These are phyloP conservation scores for Agaricus subrufescens DNA, from an alignment of 768 basidiomycete species.

Conservation along the genomic window DNA sequence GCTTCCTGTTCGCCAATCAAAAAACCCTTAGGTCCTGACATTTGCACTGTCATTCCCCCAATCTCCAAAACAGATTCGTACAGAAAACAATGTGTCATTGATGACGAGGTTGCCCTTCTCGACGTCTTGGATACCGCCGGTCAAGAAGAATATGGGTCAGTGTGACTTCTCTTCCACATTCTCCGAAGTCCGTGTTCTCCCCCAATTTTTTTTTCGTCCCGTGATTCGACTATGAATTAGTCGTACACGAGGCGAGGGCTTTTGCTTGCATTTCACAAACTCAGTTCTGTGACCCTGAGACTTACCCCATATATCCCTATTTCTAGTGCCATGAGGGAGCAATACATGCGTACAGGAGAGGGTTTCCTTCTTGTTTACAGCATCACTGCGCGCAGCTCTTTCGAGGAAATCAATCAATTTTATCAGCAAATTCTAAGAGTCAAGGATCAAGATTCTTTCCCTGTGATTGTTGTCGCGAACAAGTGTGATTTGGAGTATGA, in stretches of 20 bases:
- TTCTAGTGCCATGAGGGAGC: conserved; percentile 92
- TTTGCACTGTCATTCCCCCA: neutral
- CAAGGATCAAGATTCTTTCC: conserved; percentile 94
- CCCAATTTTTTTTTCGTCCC: conserved; percentile 9
- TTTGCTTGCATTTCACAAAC: neutral
- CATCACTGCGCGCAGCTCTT: conserved; percentile 96
- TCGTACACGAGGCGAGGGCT: conserved; percentile 16
- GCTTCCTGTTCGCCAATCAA: conserved; percentile 12
- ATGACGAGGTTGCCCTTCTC: conserved; percentile 96
- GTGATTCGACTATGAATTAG: neutral
- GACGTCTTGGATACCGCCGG: conserved; percentile 98
- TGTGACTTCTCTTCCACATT: conserved; percentile 13
- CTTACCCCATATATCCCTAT: conserved; percentile 5
- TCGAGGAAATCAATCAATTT: conserved; percentile 95
- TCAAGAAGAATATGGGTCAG: conserved; percentile 96
- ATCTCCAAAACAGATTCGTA: conserved; percentile 68
- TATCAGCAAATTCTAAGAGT: conserved; percentile 95
- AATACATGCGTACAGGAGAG: conserved; percentile 98
- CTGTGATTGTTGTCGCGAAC: conserved; percentile 96
- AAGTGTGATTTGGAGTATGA: conserved; percentile 96
- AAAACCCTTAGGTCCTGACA: conserved; percentile 3
- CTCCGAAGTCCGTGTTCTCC: neutral
- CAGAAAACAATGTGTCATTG: conserved; percentile 94
- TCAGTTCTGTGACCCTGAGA: neutral
- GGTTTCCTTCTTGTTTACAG: conserved; percentile 98